Evolutionary conservation across 495 filamentous ascomycete species (phyloP).

Genomic region (Aspergillus saccharolyticus): DNA sequence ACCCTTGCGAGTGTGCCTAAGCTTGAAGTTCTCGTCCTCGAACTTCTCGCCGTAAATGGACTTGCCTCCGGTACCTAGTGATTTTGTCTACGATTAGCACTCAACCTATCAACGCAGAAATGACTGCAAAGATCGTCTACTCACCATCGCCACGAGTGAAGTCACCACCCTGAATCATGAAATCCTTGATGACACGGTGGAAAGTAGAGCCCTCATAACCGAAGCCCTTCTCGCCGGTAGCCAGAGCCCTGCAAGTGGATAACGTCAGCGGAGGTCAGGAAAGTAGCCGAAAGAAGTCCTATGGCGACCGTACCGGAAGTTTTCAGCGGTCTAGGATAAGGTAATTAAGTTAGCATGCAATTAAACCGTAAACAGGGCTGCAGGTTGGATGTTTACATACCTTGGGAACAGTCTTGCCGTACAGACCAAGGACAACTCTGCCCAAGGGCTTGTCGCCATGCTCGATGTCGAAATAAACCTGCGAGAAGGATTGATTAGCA

Average conservation of each 20-base stretch:
- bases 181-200: constrained; percentile 97
- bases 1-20: constrained; percentile 72
- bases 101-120: constrained; percentile 6
- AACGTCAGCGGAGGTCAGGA: constrained; percentile 10
- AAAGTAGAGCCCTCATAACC: constrained; percentile 93
- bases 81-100: constrained; percentile 3
- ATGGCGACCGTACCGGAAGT: constrained; percentile 67
- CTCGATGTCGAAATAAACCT: constrained; percentile 91
- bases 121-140: constrained; percentile 1
- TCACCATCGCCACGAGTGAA: constrained; percentile 88
- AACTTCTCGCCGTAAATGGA: constrained; percentile 97
- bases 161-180: constrained; percentile 99
- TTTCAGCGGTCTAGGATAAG: constrained; percentile 71
- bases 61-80: constrained; percentile 82
- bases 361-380: not conserved
- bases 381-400: constrained; percentile 29
- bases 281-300: not conserved
- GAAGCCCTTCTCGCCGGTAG: constrained; percentile 95
- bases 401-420: constrained; percentile 97
- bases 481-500: constrained; percentile 6
- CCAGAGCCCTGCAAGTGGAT: constrained; percentile 58
- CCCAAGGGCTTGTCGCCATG: constrained; percentile 85
- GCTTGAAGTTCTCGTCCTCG: constrained; percentile 98
- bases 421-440: constrained; percentile 87
- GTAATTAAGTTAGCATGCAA: constrained; percentile 10